phyloP scores from a whole-genome alignment of 2,329 filamentous ascomycete genomes.

The Hymenoscyphus albidus region DNA sequence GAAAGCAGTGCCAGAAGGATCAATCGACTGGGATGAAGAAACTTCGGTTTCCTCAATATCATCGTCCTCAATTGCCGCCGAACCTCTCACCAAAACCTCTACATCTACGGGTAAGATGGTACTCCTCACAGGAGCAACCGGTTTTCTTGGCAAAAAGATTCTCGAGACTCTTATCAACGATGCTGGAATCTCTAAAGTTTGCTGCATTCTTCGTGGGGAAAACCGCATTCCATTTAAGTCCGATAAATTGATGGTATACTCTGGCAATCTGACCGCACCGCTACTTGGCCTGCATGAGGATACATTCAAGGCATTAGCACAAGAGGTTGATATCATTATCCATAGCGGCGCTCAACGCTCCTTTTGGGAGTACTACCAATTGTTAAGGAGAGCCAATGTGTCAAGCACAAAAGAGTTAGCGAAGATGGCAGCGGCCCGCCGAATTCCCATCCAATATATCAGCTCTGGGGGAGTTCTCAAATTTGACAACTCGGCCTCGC shows the following conservation, averaged over 20 bases:
- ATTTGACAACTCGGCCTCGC: conserved; percentile 35
- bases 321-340: conserved; percentile 44
- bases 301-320: conserved; percentile 32
- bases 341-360: conserved; percentile 45
- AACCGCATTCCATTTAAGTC: conserved; percentile 7
- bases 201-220: conserved; percentile 38
- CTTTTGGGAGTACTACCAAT: conserved; percentile 37
- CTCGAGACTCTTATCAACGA: conserved; percentile 36
- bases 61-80: background rate
- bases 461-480: conserved; percentile 28
- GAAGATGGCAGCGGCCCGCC: conserved; percentile 29
- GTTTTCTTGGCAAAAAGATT: conserved; percentile 39
- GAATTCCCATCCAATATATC: conserved; percentile 37
- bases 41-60: conserved; percentile 4
- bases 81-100: background rate
- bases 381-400: conserved; percentile 36
- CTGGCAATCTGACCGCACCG: conserved; percentile 37
- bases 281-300: conserved; percentile 38
- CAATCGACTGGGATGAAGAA: conserved; percentile 18
- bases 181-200: conserved; percentile 34
- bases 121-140: conserved; percentile 40
- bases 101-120: background rate
- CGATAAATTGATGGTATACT: conserved; percentile 30
- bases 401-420: conserved; percentile 35
- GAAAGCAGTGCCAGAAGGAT: background rate